Evolutionary conservation across 108 stramenopile species (phyloP), one percentile per base, ranked within the genome.

Genomic region (Skeletonema marinoi): DNA sequence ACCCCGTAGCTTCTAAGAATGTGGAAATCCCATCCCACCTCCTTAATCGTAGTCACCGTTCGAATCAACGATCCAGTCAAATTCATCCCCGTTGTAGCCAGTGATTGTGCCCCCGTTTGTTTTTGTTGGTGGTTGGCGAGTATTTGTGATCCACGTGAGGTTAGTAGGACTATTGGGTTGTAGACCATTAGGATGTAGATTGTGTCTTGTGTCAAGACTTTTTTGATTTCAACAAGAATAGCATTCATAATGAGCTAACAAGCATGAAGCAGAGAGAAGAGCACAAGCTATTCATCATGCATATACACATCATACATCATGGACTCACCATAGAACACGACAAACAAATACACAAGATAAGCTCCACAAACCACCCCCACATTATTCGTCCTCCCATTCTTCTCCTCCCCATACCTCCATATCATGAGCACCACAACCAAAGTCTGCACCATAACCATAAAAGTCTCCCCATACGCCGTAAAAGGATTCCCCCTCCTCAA

Each of bases 401-500:
- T 65, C 13, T 74, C 75, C 6, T 50, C 41, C 32, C 60, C 44
- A 66, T 78, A 89, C 13, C 73, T 35, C 91, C 91, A 95, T 31
- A 90, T 76, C 68, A 92, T 33, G 2, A 64, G 29, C 13, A 88
- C 67, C 29, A 94, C 60, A 1, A 80, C 46, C 10, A 87, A 32
- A 29, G 89, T 87, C 71, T 95, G 93, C 25, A 88, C 29, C 50
- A 51, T 51, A 0, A 95, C 78, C 35, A 85, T 78, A 13, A 87
- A 68, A 12, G 88, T 91, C 77, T 95, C 94, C n/a, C 94, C 94
- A 66, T 88, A 94, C 6, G 93, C 87, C 16, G 91, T 88, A 58
- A 95, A 90, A 0, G 94, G 94, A 81, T 91, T 87, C 3, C 86
- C 88, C 30, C 73, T 48, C 44, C 91, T 54, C 13, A 83, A 70